Evolutionary conservation across 2,329 filamentous ascomycete species (phyloP), one percentile per base, ranked within the genome.

Genomic region (Calonectria henricotiae): DNA sequence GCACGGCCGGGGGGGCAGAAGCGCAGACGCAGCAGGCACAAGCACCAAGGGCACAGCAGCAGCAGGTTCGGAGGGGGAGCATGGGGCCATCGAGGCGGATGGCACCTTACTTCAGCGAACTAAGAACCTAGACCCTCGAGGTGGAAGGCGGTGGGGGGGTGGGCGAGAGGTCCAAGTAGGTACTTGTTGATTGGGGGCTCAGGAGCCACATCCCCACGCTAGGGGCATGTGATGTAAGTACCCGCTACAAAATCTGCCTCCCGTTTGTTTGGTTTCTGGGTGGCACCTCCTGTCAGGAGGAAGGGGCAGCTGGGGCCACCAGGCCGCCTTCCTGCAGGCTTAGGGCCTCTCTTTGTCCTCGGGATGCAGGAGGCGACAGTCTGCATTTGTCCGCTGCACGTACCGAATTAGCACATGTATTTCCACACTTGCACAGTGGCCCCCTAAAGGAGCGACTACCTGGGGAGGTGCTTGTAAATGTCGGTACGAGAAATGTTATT

Each of bases 21-120:
- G 44, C 41, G 25, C 44, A 49, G 32, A 44, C 44, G 35, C 46
- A 63, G 44, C 17, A 47, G 61, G 65, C 60, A 68, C 65, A 68
- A 44, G 64, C 51, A 55, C 51, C 23, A 55, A 23, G 32, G 51
- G 51, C 51, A 55, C 51, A 30, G 46, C 46, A 49, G 51, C 51
- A 55, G 32, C 64, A 61, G 39, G 47, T 62, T 51, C 30, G 43
- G 46, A 62, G 27, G 46, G 55, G 66, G 60, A 51, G 61, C 66
- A 68, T 55, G 66, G 62, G 67, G 65, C 47, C 58, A 46, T 62
- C 39, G 65, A 60, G 61, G 66, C 54, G 49, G 62, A 62, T 61
- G 67, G 62, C 62, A 69, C 67, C 67, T 68, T 67, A 62, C 65
- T 54, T 62, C 65, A 69, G 67, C 54, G 67, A 69, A 62, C 67